These are phyloP conservation scores for Pythium utonaiense DNA, from an alignment of 352 stramenopile species.

Conservation along the genomic window DNA sequence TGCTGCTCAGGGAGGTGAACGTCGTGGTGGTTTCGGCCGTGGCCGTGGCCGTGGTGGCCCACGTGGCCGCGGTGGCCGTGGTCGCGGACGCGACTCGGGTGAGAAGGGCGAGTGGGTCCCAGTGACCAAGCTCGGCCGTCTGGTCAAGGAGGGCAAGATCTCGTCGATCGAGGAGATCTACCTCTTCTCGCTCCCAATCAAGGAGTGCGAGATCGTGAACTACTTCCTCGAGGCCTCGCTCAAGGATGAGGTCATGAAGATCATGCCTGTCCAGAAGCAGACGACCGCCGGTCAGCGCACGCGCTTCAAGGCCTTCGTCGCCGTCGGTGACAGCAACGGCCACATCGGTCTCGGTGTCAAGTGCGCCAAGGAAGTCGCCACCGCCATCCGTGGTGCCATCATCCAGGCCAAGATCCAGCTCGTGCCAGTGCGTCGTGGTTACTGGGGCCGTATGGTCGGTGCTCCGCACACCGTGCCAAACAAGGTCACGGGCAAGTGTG, in stretches of 20 bases:
- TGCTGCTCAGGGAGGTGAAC: constrained; percentile 70
- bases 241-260: constrained; percentile 99
- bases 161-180: constrained; percentile 99
- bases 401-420: constrained; percentile 99
- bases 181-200: constrained; percentile 99
- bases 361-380: constrained; percentile 99
- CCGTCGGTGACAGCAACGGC: constrained; percentile 97
- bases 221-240: constrained; percentile 98
- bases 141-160: constrained; percentile 99
- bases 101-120: constrained; percentile 97
- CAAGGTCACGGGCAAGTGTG: constrained; percentile 99
- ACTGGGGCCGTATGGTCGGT: constrained; percentile 97
- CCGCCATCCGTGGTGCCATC: constrained; percentile 98
- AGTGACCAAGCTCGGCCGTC: constrained; percentile 99
- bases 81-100: constrained; percentile 86
- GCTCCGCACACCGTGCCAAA: constrained; percentile 96
- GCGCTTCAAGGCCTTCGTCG: constrained; percentile 99
- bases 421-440: constrained; percentile 97
- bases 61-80: constrained; percentile 83
- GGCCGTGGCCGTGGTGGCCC: constrained; percentile 81
- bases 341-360: constrained; percentile 99
- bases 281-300: constrained; percentile 99
- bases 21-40: constrained; percentile 93
- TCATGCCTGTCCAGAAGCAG: constrained; percentile 99
- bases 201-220: constrained; percentile 99